Conservation (phyloP, 2,329 filamentous ascomycete species). For the Phoma sp. region DNA sequence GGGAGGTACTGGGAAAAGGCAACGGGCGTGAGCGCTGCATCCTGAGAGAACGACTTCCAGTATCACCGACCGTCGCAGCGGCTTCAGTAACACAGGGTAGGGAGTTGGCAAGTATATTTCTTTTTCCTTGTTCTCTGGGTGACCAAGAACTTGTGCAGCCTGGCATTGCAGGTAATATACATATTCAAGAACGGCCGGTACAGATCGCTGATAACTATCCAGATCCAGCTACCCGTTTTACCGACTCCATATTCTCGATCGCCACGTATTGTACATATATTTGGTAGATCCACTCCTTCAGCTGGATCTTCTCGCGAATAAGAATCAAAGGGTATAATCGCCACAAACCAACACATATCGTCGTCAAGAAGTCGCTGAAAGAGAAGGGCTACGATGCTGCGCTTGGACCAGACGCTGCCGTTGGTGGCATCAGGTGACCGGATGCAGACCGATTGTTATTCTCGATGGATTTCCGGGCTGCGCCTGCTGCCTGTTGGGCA, state of each 20-base stretch:
- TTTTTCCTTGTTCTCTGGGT: not conserved
- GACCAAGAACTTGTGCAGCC: not conserved
- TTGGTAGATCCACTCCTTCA: conserved; percentile 25
- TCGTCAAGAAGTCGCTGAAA: conserved; percentile 23
- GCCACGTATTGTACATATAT: conserved; percentile 32
- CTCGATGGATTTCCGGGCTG: conserved; percentile 37
- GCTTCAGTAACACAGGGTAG: not conserved
- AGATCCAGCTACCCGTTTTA: conserved; percentile 14
- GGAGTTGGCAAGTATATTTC: conserved; percentile 7
- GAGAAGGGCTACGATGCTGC: conserved; percentile 13
- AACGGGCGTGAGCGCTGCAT: conserved; percentile 23
- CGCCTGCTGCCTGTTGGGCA: conserved; percentile 31
- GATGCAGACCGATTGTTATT: conserved; percentile 47
- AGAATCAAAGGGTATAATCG: conserved; percentile 44
- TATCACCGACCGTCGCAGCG: not conserved
- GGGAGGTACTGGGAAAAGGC: conserved; percentile 36
- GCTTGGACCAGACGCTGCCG: conserved; percentile 17
- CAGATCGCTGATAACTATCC: conserved; percentile 23
- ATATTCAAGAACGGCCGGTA: conserved; percentile 17
- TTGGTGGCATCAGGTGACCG: conserved; percentile 44
- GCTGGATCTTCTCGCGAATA: conserved; percentile 25
- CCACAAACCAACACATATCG: conserved; percentile 29
- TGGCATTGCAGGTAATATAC: conserved; percentile 17
- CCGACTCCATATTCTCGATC: not conserved
- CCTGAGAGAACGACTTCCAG: not conserved